phyloP scores from a whole-genome alignment of 2,329 filamentous ascomycete genomes.

The Sclerotinia glacialis region DNA sequence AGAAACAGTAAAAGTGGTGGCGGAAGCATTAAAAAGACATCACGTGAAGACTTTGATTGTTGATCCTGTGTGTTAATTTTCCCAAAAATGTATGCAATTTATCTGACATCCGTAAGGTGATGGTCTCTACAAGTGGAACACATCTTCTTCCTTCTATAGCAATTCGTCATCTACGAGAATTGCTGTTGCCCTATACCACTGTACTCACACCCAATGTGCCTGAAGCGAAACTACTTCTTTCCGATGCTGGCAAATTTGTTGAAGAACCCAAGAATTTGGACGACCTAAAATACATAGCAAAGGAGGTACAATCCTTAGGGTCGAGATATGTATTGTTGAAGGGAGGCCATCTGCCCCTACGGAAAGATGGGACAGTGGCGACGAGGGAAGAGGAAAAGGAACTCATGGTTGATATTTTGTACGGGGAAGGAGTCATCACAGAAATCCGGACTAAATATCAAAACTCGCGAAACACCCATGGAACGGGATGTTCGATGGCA shows the following conservation, averaged over 20 bases:
- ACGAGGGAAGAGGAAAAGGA: slow-evolving; percentile 56
- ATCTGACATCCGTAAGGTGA: slow-evolving; percentile 59
- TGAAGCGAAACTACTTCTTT: slow-evolving; percentile 65
- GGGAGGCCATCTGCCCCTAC: slow-evolving; percentile 84
- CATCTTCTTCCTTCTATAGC: slow-evolving; percentile 64
- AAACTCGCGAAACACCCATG: slow-evolving; percentile 78
- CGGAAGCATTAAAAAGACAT: slow-evolving; percentile 58
- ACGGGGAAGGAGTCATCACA: slow-evolving; percentile 56
- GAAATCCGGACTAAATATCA: slow-evolving; percentile 70
- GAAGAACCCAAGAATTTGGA: slow-evolving; percentile 54
- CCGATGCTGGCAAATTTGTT: slow-evolving; percentile 46
- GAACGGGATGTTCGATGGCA: slow-evolving; percentile 90
- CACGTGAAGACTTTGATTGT: slow-evolving; percentile 60
- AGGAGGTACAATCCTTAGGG: slow-evolving; percentile 63
- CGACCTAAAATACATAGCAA: slow-evolving; percentile 68
- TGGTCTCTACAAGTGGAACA: slow-evolving; percentile 82
- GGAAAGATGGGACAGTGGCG: slow-evolving; percentile 58
- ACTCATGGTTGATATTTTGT: slow-evolving; percentile 74
- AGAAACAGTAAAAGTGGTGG: slow-evolving; percentile 66
- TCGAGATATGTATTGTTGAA: slow-evolving; percentile 82
- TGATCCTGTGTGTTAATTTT: slow-evolving; percentile 61
- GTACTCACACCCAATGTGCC: slow-evolving; percentile 76
- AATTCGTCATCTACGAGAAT: slow-evolving; percentile 55
- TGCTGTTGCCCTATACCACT: slow-evolving; percentile 64
- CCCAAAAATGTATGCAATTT: not conserved